Conservation (phyloP, 225 moss, liverwort and hornwort genomes). For the Straminergon stramineum region DNA sequence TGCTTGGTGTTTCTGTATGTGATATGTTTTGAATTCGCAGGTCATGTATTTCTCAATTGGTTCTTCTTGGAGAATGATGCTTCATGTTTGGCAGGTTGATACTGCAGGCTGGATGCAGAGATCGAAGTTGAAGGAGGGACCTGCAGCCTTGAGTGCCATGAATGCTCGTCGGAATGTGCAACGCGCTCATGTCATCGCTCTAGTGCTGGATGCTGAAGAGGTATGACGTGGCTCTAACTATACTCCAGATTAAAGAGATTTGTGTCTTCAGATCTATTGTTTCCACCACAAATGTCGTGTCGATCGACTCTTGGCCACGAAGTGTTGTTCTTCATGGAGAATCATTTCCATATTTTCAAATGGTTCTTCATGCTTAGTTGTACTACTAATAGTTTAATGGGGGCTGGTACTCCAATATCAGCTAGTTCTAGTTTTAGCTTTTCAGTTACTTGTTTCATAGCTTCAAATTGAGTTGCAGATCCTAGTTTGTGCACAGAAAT, state of each 20-base stretch:
- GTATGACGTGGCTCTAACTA: slow-evolving; percentile 8
- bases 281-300: neutral
- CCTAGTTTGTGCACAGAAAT: neutral
- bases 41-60: neutral
- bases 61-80: neutral
- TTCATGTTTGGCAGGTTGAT: slow-evolving; percentile 56
- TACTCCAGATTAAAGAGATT: neutral
- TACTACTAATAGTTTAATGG: neutral
- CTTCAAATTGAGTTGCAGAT: neutral
- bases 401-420: neutral
- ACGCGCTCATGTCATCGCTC: slow-evolving; percentile 83
- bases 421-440: neutral
- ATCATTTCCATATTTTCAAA: neutral
- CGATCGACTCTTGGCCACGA: neutral
- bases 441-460: neutral
- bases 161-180: slow-evolving; percentile 82
- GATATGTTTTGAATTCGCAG: neutral
- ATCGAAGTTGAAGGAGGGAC: slow-evolving; percentile 69
- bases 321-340: neutral
- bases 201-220: slow-evolving; percentile 92
- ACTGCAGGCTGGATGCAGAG: slow-evolving; percentile 99
- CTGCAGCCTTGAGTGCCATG: slow-evolving; percentile 91
- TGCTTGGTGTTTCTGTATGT: neutral
- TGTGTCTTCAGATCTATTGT: neutral
- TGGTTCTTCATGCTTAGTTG: neutral